Percentiles rank a stretch among this genome's conserved stretches.
Evolutionary conservation across 2,329 filamentous ascomycete genomes (phyloP).

Genomic region (Sporothrix euskadiensis): DNA sequence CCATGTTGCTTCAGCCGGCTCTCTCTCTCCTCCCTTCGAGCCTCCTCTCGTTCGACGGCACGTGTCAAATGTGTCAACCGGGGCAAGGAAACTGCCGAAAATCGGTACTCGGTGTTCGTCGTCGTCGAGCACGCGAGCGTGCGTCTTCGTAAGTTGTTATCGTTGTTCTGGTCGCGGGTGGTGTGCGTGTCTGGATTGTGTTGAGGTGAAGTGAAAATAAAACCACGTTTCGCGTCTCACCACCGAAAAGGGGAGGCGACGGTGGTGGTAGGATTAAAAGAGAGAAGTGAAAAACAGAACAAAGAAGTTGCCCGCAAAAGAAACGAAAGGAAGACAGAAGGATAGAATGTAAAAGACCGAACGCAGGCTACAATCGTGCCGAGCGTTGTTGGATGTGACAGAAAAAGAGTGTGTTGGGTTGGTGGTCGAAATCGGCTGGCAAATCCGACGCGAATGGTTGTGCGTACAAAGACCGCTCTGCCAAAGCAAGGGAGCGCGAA

Average conservation of each 20-base stretch:
- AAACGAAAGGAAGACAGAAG: constrained; percentile 9
- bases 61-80: neutral
- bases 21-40: constrained; percentile 16
- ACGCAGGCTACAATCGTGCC: neutral
- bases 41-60: constrained; percentile 10
- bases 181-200: neutral
- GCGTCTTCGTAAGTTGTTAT: neutral
- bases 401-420: neutral
- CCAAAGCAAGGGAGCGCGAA: constrained; percentile 22
- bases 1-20: constrained; percentile 27
- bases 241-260: constrained; percentile 5
- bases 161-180: neutral
- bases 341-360: neutral
- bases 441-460: constrained; percentile 21
- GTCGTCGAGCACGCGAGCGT: constrained; percentile 23
- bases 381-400: neutral
- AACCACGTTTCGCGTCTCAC: constrained; percentile 4
- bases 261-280: constrained; percentile 10
- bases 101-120: neutral
- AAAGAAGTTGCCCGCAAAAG: neutral
- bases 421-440: constrained; percentile 20
- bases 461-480: constrained; percentile 15
- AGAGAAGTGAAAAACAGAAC: neutral
- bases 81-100: neutral
- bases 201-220: neutral